These are phyloP conservation scores for Panicum miliaceum DNA, from an alignment of 176 grass and related monocot genomes.

Conservation along the genomic window DNA sequence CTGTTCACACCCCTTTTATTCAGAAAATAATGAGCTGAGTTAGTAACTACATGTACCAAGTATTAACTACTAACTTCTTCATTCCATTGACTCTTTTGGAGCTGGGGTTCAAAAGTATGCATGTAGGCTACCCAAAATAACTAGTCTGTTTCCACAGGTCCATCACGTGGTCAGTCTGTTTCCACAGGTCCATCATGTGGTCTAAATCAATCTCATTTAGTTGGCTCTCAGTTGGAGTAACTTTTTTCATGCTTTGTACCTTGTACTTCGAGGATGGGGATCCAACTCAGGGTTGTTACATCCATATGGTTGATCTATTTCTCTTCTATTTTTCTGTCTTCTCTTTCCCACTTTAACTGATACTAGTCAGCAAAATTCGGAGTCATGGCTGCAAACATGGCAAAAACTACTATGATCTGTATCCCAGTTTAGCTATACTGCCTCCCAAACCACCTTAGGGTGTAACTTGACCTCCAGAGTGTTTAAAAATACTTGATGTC, in stretches of 20 bases:
- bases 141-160: not conserved
- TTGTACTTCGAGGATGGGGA: not conserved
- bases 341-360: not conserved
- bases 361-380: not conserved
- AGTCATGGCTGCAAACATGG: not conserved
- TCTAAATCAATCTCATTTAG: not conserved
- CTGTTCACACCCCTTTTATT: not conserved
- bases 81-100: not conserved
- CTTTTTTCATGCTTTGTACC: not conserved
- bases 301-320: not conserved
- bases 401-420: not conserved
- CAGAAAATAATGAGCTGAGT: not conserved
- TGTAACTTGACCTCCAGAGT: not conserved
- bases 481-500: not conserved
- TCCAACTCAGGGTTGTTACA: not conserved
- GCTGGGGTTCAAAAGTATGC: slow-evolving; percentile 5
- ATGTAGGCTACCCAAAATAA: not conserved
- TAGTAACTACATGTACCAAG: slow-evolving; percentile 15
- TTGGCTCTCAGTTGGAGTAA: not conserved
- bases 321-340: not conserved
- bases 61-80: not conserved
- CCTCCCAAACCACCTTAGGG: not conserved
- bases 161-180: not conserved
- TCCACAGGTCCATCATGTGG: not conserved
- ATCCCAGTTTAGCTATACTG: not conserved